Evolutionary conservation across 2,329 filamentous ascomycete genomes (phyloP).

Genomic region (Teratosphaeriaceae sp.): DNA sequence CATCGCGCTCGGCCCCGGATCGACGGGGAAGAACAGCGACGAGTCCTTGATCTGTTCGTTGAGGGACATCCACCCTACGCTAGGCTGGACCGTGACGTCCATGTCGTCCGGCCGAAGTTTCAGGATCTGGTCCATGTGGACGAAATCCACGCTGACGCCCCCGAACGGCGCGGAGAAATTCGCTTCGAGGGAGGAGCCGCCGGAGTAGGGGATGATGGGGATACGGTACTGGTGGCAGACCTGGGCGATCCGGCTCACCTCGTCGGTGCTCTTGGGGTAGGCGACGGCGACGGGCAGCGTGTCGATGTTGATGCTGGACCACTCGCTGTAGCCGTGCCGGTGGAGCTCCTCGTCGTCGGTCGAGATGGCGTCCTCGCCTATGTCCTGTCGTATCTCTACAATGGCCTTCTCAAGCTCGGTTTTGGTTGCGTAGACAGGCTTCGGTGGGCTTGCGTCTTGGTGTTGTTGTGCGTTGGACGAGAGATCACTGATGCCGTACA

Average conservation of each 20-base stretch:
- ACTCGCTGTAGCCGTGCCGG: slow-evolving; percentile 62
- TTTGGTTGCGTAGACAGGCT: slow-evolving; percentile 43
- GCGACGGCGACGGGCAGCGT: slow-evolving; percentile 58
- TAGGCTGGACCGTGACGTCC: slow-evolving; percentile 88
- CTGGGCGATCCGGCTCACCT: slow-evolving; percentile 58
- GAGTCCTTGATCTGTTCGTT: slow-evolving; percentile 68
- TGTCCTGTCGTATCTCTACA: slow-evolving; percentile 42
- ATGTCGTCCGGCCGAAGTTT: slow-evolving; percentile 78
- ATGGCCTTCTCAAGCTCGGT: slow-evolving; percentile 51
- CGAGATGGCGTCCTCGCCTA: slow-evolving; percentile 56
- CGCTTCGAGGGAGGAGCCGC: slow-evolving; percentile 78
- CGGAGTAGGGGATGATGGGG: slow-evolving; percentile 79
- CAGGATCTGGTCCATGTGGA: slow-evolving; percentile 76
- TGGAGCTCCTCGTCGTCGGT: slow-evolving; percentile 59
- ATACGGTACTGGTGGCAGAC: slow-evolving; percentile 73
- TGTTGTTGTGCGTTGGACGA: slow-evolving; percentile 9
- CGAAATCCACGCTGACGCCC: slow-evolving; percentile 84
- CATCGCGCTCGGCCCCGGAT: slow-evolving; percentile 69
- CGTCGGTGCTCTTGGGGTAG: slow-evolving; percentile 57
- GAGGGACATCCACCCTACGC: slow-evolving; percentile 84
- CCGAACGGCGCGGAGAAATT: slow-evolving; percentile 85
- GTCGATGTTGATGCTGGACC: slow-evolving; percentile 61
- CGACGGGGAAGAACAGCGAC: slow-evolving; percentile 84
- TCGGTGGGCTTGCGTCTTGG: slow-evolving; percentile 9
- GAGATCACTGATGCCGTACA: slow-evolving; percentile 39